Evolutionary conservation across 108 stramenopile genomes (phyloP).

Genomic region (Pseudonitzschia delicatissima): DNA sequence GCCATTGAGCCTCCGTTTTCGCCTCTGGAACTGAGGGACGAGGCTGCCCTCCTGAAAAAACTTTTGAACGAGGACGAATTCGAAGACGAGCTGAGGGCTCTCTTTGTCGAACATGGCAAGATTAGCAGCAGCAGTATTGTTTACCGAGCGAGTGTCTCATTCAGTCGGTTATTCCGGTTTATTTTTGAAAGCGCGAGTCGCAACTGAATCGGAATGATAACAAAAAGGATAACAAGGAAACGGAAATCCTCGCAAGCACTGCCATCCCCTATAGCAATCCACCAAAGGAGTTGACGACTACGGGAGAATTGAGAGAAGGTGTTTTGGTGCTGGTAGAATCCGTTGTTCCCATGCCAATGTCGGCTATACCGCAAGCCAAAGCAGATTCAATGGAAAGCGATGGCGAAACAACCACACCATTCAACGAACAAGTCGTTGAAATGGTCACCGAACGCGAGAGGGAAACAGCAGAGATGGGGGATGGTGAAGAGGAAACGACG

Average conservation of each 20-base stretch:
- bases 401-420: not conserved
- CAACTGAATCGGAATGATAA: not conserved
- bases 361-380: not conserved
- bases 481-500: not conserved
- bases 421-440: conserved; percentile 9
- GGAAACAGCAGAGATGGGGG: not conserved
- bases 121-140: not conserved
- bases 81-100: conserved; percentile 5
- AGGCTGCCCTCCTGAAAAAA: conserved; percentile 11
- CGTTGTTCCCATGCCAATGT: not conserved
- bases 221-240: not conserved
- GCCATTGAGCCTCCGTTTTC: not conserved
- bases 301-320: conserved; percentile 12
- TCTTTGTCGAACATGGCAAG: not conserved
- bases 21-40: conserved; percentile 7
- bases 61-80: conserved; percentile 31
- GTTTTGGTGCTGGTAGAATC: conserved; percentile 22
- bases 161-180: conserved; percentile 20
- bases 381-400: not conserved
- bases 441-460: not conserved
- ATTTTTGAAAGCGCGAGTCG: conserved; percentile 11
- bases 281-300: not conserved
- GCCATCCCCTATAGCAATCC: not conserved
- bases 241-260: not conserved
- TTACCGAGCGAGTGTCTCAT: conserved; percentile 5